Conservation (phyloP, 768 basidiomycete genomes). For the Lactarius tabidus region DNA sequence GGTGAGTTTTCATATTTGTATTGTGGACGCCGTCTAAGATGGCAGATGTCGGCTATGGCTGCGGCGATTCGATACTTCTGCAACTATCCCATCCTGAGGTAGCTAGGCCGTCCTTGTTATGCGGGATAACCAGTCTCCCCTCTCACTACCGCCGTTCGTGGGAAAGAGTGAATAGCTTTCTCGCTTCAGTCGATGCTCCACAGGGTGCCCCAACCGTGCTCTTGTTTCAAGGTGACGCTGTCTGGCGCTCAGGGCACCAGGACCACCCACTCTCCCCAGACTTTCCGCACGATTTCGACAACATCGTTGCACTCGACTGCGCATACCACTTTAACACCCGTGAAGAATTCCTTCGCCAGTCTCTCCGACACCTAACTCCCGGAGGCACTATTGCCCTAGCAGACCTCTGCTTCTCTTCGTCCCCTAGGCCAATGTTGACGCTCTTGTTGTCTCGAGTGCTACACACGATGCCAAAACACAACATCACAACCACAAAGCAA, state of each 20-base stretch:
- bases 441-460: slow-evolving; percentile 34
- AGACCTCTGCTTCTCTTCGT: slow-evolving; percentile 52
- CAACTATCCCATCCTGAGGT: slow-evolving; percentile 45
- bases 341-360: slow-evolving; percentile 47
- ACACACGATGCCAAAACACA: slow-evolving; percentile 42
- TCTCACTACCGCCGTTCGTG: slow-evolving; percentile 46
- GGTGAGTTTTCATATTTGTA: slow-evolving; percentile 38
- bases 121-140: slow-evolving; percentile 55
- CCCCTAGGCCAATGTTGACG: slow-evolving; percentile 24
- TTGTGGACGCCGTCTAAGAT: slow-evolving; percentile 1
- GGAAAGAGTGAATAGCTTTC: slow-evolving; percentile 34
- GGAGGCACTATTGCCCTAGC: slow-evolving; percentile 56
- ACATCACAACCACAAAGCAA: slow-evolving; percentile 43
- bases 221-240: slow-evolving; percentile 49
- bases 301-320: slow-evolving; percentile 60
- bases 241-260: slow-evolving; percentile 33
- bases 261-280: slow-evolving; percentile 47
- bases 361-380: slow-evolving; percentile 41
- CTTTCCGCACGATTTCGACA: slow-evolving; percentile 36
- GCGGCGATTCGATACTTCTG: slow-evolving; percentile 60
- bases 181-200: slow-evolving; percentile 12
- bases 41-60: slow-evolving; percentile 64
- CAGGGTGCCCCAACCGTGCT: slow-evolving; percentile 32
- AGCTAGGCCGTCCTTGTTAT: slow-evolving; percentile 45
- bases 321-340: slow-evolving; percentile 65